Evolutionary conservation across 1,284 basidiomycete species (phyloP).

Genomic region (Ustilago sp.): DNA sequence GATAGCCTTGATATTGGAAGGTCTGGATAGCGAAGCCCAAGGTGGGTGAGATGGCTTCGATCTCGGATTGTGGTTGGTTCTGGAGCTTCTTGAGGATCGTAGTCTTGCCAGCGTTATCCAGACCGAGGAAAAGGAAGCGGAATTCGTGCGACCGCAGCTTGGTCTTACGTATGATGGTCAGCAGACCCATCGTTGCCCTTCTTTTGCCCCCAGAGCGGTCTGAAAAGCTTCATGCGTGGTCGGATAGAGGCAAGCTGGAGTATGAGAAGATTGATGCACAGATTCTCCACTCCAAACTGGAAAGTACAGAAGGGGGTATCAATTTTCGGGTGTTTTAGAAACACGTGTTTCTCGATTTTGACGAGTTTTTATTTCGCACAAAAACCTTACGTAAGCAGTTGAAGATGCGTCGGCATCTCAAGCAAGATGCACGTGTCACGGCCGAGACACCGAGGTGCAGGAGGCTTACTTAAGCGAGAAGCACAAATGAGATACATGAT

Average conservation of each 20-base stretch:
- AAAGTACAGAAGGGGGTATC: background rate
- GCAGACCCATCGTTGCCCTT: constrained; percentile 75
- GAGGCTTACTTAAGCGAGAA: too few species aligned
- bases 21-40: constrained; percentile 99
- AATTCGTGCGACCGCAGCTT: constrained; percentile 78
- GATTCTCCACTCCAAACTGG: background rate
- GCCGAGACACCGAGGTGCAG: too few species aligned
- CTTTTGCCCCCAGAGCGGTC: background rate
- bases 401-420: too few species aligned
- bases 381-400: too few species aligned
- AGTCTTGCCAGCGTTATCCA: constrained; percentile 99
- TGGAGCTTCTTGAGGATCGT: constrained; percentile 96
- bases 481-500: too few species aligned
- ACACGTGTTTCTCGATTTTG: too few species aligned
- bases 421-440: too few species aligned
- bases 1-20: constrained; percentile 85
- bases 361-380: too few species aligned
- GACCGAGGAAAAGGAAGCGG: constrained; percentile 96
- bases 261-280: constrained; percentile 2
- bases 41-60: constrained; percentile 80
- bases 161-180: constrained; percentile 97
- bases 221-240: background rate
- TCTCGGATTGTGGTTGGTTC: constrained; percentile 80
- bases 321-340: too few species aligned
- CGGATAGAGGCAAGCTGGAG: background rate